These are phyloP conservation scores for Flaveria brownii DNA, from an alignment of 129 eudicot species.

Conservation along the genomic window DNA sequence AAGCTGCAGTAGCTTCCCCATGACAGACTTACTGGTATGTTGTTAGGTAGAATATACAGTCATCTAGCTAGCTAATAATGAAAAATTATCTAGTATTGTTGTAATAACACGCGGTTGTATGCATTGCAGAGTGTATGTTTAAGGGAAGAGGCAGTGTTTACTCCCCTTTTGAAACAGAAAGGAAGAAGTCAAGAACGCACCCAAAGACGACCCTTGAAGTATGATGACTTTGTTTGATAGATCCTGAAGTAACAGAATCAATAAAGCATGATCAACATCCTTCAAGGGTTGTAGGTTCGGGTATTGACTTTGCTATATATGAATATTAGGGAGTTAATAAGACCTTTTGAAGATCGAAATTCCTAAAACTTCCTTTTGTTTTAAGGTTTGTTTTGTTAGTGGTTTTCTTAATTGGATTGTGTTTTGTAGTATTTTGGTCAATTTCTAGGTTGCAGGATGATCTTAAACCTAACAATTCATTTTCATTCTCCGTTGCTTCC, in stretches of 20 bases:
- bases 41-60: slow-evolving; percentile 29
- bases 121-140: slow-evolving; percentile 33
- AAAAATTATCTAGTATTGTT: background rate
- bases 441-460: slow-evolving; percentile 33
- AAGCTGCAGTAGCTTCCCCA: slow-evolving; percentile 64
- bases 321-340: slow-evolving; percentile 41
- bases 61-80: background rate
- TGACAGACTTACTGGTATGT: slow-evolving; percentile 26
- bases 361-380: slow-evolving; percentile 31
- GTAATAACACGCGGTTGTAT: background rate
- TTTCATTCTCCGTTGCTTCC: slow-evolving; percentile 18
- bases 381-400: slow-evolving; percentile 28
- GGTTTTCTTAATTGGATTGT: slow-evolving; percentile 26
- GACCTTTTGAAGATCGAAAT: slow-evolving; percentile 31
- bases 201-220: slow-evolving; percentile 54
- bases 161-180: slow-evolving; percentile 32
- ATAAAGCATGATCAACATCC: slow-evolving; percentile 38
- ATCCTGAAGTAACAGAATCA: slow-evolving; percentile 4
- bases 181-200: slow-evolving; percentile 99
- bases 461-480: slow-evolving; percentile 36
- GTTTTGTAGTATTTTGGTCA: slow-evolving; percentile 41
- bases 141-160: slow-evolving; percentile 41
- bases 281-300: slow-evolving; percentile 88
- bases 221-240: slow-evolving; percentile 39
- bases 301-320: slow-evolving; percentile 77